A percentile compares a stretch with the other conserved stretches of the same genome.
Conservation (phyloP, 2,329 filamentous ascomycete genomes). For the Stromatinia cepivora region DNA sequence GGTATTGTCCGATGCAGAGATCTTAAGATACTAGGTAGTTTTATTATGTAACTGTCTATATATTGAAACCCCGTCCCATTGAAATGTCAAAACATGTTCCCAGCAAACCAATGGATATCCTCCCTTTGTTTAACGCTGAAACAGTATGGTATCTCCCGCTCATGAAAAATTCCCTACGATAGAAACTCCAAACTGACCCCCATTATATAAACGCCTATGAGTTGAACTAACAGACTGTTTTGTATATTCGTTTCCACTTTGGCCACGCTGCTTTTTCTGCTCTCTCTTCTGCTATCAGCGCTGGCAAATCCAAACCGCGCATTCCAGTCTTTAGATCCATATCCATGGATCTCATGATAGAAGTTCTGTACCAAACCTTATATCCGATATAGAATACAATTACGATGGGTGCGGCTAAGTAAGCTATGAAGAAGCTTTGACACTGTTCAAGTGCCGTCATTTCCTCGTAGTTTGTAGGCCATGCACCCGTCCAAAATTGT, state of each 20-base stretch:
- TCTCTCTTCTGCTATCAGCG: slow-evolving; percentile 75
- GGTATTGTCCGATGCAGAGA: not conserved
- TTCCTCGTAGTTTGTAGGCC: slow-evolving; percentile 61
- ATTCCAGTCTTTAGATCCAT: slow-evolving; percentile 89
- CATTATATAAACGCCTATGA: not conserved
- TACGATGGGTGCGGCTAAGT: slow-evolving; percentile 69
- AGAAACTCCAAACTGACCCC: not conserved
- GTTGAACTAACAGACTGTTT: slow-evolving; percentile 61
- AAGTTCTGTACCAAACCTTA: slow-evolving; percentile 72
- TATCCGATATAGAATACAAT: slow-evolving; percentile 68
- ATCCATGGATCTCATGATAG: slow-evolving; percentile 64
- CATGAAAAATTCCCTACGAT: slow-evolving; percentile 6
- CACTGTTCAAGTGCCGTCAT: slow-evolving; percentile 51
- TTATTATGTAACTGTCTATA: slow-evolving; percentile 4
- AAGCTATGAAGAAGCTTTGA: slow-evolving; percentile 71
- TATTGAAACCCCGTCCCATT: not conserved
- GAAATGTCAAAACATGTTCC: slow-evolving; percentile 3
- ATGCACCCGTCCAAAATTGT: slow-evolving; percentile 86
- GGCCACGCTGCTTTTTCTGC: slow-evolving; percentile 74
- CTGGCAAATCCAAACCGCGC: slow-evolving; percentile 77
- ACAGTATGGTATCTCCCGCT: slow-evolving; percentile 16
- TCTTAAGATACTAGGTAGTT: not conserved
- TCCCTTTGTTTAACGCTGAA: slow-evolving; percentile 5
- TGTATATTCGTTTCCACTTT: slow-evolving; percentile 73
- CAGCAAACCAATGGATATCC: not conserved